Percentiles rank a stretch among this genome's conserved stretches.
Evolutionary conservation across 306 rosid genomes (phyloP).

Genomic region (Corylus avellana): DNA sequence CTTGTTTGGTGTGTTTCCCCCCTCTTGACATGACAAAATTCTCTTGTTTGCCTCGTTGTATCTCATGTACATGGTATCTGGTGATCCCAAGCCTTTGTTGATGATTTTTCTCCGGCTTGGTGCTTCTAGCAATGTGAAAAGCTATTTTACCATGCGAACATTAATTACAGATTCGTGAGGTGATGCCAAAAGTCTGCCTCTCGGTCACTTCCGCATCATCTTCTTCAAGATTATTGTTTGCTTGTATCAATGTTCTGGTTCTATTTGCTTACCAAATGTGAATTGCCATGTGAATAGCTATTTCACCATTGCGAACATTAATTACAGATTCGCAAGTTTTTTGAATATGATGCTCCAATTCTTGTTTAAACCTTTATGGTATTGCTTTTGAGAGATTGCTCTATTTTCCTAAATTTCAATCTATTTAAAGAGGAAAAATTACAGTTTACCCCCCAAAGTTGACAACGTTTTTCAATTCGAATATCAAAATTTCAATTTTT

Average conservation of each 20-base stretch:
- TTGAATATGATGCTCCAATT: no score
- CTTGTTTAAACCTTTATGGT: no score
- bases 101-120: slow-evolving; percentile 9
- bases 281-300: no score
- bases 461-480: no score
- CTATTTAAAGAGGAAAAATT: no score
- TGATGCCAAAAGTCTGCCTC: background rate
- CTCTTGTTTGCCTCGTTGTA: slow-evolving; percentile 19
- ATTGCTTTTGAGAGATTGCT: no score
- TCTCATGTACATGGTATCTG: slow-evolving; percentile 18
- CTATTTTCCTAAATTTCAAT: no score
- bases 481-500: no score
- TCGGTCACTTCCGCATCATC: no score
- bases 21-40: slow-evolving; percentile 33
- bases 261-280: background rate
- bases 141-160: slow-evolving; percentile 9
- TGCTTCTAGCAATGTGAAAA: slow-evolving; percentile 21
- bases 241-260: background rate
- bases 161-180: background rate
- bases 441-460: no score
- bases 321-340: background rate
- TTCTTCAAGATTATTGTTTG: background rate
- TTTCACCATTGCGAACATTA: background rate
- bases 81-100: slow-evolving; percentile 18
- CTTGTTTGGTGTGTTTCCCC: slow-evolving; percentile 38